Evolutionary conservation across 208 protist genomes (phyloP).

Genomic region (Entamoeba dispar): DNA sequence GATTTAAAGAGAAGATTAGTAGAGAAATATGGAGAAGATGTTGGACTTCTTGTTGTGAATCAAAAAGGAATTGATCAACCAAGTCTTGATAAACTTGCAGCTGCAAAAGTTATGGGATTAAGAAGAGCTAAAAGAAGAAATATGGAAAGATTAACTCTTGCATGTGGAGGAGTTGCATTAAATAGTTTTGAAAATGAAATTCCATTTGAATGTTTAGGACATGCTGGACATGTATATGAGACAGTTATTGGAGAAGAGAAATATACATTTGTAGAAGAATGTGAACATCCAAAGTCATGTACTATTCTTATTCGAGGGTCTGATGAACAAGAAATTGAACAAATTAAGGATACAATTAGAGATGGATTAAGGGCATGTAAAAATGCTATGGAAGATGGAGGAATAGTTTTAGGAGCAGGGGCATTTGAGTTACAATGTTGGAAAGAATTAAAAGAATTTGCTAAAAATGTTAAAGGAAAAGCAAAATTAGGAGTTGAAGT

Average conservation of each 20-base stretch:
- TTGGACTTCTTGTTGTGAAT: slow-evolving; percentile 93
- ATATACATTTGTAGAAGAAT: slow-evolving; percentile 96
- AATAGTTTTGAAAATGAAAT: slow-evolving; percentile 85
- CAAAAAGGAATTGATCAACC: slow-evolving; percentile 99
- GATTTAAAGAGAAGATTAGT: slow-evolving; percentile 80
- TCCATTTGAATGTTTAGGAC: slow-evolving; percentile 63
- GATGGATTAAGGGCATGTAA: slow-evolving; percentile 95
- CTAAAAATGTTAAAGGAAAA: slow-evolving; percentile 42
- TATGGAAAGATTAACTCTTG: slow-evolving; percentile 82
- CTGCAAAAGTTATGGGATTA: slow-evolving; percentile 87
- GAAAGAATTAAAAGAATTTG: slow-evolving; percentile 59
- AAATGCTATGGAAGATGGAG: slow-evolving; percentile 76
- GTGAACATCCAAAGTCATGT: slow-evolving; percentile 74
- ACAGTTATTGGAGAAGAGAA: slow-evolving; percentile 88
- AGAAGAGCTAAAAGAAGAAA: slow-evolving; percentile 93
- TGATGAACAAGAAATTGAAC: slow-evolving; percentile 89
- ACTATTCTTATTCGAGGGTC: slow-evolving; percentile 84
- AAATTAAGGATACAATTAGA: slow-evolving; percentile 92
- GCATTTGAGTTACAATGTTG: slow-evolving; percentile 82
- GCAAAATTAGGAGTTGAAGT: slow-evolving; percentile 84
- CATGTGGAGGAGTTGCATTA: slow-evolving; percentile 69
- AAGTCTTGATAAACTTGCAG: slow-evolving; percentile 92
- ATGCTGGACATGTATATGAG: slow-evolving; percentile 84
- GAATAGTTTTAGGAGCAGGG: slow-evolving; percentile 74
- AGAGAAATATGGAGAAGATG: slow-evolving; percentile 50